Evolutionary conservation across 2,329 filamentous ascomycete species (phyloP).

Genomic region (Lithohypha guttulata): DNA sequence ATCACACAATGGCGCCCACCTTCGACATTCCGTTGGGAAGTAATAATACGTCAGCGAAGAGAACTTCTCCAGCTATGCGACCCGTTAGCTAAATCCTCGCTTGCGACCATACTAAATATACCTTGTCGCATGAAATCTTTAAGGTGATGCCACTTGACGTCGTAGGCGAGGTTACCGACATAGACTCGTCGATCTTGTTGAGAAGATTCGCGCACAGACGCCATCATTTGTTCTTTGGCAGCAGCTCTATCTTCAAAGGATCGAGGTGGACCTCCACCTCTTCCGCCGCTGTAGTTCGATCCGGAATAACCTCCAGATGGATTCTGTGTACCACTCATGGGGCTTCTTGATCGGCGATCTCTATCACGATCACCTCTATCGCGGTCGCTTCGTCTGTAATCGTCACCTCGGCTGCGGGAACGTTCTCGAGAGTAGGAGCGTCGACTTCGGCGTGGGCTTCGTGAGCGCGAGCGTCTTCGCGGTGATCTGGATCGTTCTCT

Average conservation of each 20-base stretch:
- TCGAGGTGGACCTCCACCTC: slow-evolving; percentile 53
- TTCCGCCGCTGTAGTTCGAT: slow-evolving; percentile 42
- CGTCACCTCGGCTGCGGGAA: slow-evolving; percentile 58
- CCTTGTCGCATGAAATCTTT: slow-evolving; percentile 99
- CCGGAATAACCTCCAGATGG: slow-evolving; percentile 61
- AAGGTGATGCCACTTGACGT: slow-evolving; percentile 99
- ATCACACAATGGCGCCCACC: slow-evolving; percentile 92
- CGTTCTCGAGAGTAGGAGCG: slow-evolving; percentile 72
- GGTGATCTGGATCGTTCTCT: slow-evolving; percentile 64
- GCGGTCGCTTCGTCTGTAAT: slow-evolving; percentile 50
- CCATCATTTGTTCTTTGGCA: slow-evolving; percentile 93
- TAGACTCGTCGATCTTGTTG: slow-evolving; percentile 99
- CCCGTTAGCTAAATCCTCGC: slow-evolving; percentile 25
- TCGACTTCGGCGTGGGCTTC: slow-evolving; percentile 66
- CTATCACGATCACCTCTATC: slow-evolving; percentile 59
- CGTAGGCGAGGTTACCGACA: slow-evolving; percentile 96
- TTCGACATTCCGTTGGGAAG: slow-evolving; percentile 99
- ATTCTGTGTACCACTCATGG: slow-evolving; percentile 61
- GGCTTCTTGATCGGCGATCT: slow-evolving; percentile 70
- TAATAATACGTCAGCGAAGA: slow-evolving; percentile 98
- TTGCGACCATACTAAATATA: slow-evolving; percentile 35
- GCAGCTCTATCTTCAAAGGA: slow-evolving; percentile 72
- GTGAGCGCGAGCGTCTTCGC: slow-evolving; percentile 65
- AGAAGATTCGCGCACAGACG: slow-evolving; percentile 80
- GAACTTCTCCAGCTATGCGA: slow-evolving; percentile 81